Percentiles rank a stretch among this genome's conserved stretches.
Evolutionary conservation across 306 rosid genomes (phyloP).

Genomic region (Ochetophila trinervis): DNA sequence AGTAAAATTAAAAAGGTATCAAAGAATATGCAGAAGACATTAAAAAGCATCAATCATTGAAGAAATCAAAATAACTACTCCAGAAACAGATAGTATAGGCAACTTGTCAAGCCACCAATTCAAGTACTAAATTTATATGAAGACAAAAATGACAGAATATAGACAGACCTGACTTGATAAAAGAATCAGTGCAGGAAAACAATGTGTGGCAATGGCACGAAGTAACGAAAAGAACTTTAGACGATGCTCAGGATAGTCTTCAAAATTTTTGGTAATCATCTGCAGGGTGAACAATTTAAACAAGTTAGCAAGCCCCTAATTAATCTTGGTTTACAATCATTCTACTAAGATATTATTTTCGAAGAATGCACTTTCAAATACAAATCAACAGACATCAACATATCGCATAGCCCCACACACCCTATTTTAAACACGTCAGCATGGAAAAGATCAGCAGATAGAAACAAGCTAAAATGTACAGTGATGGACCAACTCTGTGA

Average conservation of each 20-base stretch:
- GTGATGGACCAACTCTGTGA: too few species aligned
- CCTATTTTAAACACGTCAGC: too few species aligned
- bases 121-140: background rate
- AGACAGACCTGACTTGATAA: constrained; percentile 82
- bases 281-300: constrained; percentile 18
- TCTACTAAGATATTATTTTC: too few species aligned
- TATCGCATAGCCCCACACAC: too few species aligned
- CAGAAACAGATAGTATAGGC: background rate
- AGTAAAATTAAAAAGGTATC: background rate
- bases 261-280: constrained; percentile 95
- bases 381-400: too few species aligned
- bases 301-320: constrained; percentile 8
- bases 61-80: background rate
- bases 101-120: background rate
- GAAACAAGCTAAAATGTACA: too few species aligned
- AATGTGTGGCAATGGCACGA: constrained; percentile 89
- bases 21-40: background rate
- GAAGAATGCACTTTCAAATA: too few species aligned
- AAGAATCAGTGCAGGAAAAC: constrained; percentile 87
- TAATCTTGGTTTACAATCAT: background rate
- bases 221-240: constrained; percentile 95
- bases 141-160: background rate
- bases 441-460: too few species aligned
- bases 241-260: constrained; percentile 98
- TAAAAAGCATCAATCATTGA: background rate